These are phyloP conservation scores for Vanrija humicola DNA, from an alignment of 1,284 basidiomycete species.

Conservation along the genomic window DNA sequence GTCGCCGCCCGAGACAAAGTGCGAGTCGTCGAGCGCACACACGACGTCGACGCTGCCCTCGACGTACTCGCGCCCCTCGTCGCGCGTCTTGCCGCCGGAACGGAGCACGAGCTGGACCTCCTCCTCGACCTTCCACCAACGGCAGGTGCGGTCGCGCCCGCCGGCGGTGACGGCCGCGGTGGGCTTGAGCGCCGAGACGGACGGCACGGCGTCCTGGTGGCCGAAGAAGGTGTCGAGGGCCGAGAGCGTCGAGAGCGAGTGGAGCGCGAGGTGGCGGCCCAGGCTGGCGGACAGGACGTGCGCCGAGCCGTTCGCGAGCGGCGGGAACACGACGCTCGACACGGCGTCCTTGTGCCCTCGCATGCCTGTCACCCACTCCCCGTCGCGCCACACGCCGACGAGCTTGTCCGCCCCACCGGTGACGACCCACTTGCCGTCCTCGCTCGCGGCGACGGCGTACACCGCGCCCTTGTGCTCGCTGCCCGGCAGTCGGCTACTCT, in stretches of 20 bases:
- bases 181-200: slow-evolving; percentile 72
- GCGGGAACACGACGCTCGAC: slow-evolving; percentile 76
- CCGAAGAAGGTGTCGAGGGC: slow-evolving; percentile 97
- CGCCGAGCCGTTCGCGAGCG: slow-evolving; percentile 59
- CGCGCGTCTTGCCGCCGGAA: slow-evolving; percentile 69
- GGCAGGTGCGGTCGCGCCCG: slow-evolving; percentile 81
- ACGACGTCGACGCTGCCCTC: slow-evolving; percentile 92
- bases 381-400: slow-evolving; percentile 78
- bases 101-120: slow-evolving; percentile 95
- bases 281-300: slow-evolving; percentile 84
- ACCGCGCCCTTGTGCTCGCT: slow-evolving; percentile 78
- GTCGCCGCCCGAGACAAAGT: slow-evolving; percentile 91
- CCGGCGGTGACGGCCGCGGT: slow-evolving; percentile 86
- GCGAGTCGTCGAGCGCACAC: slow-evolving; percentile 88
- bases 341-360: slow-evolving; percentile 80
- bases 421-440: slow-evolving; percentile 78
- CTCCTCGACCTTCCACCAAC: slow-evolving; percentile 96
- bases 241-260: slow-evolving; percentile 77
- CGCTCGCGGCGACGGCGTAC: slow-evolving; percentile 73
- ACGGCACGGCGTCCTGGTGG: slow-evolving; percentile 84
- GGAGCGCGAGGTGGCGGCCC: slow-evolving; percentile 89
- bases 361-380: slow-evolving; percentile 71
- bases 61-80: slow-evolving; percentile 49
- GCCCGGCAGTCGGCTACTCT: slow-evolving; percentile 9
- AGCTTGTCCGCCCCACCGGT: slow-evolving; percentile 80